Evolutionary conservation across 2,329 filamentous ascomycete species (phyloP), one percentile per base, ranked within the genome.

Genomic region (Onygenales sp.): DNA sequence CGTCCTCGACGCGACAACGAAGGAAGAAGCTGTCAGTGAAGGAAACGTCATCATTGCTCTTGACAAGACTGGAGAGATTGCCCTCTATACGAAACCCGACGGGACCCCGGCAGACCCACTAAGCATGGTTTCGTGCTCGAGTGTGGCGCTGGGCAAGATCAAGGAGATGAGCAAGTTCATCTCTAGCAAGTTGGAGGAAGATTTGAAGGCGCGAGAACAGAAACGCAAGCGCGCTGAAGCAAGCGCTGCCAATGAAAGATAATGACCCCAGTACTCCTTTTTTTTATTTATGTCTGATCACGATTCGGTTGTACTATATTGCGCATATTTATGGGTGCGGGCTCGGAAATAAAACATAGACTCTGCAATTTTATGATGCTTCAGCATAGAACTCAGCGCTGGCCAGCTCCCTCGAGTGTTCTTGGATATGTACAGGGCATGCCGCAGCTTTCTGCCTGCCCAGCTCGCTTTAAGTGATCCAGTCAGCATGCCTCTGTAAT

Each of bases 51-150:
- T 87, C 43, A 82, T 97, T 63, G 92, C 89, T 53, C 79, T 95
- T 70, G 95, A 96, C 71, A 84, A 83, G 65, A 86, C 91, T 64
- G 91, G 91, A 27, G 91, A 96, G 73, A 82, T 96, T 42, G 95
- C 90, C 63, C 89, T 94, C 70, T 81, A 96, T 56, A 85, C 90
- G 33, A 98, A 98, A 74, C 82, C 93, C 55, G 91, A 92, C 27
- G 93, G 93, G 31, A 79, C 81, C 17, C 81, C 90, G 0, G 81
- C 95, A 10, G 88, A 96, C 67, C 90, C 91, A 2, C 75, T 91
- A 56, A 76, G 80, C 36, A 73, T 97, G 60, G 75, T 98, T 60
- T 81, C 84, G 61, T 95, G 88, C 71, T 84, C 86, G 1, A 83
- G 80, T 53, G 72, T 85, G 54, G 90, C 91, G 9, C 69, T 92